These are phyloP conservation scores for Dictyostelium brefeldianum DNA, from an alignment of 78 protist species.

Conservation along the genomic window DNA sequence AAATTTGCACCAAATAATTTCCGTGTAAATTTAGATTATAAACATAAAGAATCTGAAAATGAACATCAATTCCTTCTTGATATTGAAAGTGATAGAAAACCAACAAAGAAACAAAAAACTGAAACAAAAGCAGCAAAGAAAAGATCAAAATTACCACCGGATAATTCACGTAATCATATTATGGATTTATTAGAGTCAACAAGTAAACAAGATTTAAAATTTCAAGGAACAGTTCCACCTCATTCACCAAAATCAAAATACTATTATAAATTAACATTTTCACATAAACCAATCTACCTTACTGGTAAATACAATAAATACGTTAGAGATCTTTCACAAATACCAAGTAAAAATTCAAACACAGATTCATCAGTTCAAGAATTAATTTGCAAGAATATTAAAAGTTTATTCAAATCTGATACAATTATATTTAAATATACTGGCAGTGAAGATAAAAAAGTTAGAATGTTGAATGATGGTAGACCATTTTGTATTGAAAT, in stretches of 20 bases:
- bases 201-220: constrained; percentile 15
- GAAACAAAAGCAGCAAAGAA: too few relatives aligned
- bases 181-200: not conserved
- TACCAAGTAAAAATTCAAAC: constrained; percentile 18
- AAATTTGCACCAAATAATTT: constrained; percentile 31
- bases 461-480: constrained; percentile 96
- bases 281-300: constrained; percentile 34
- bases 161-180: not conserved
- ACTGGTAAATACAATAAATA: constrained; percentile 68
- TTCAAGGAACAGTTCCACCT: constrained; percentile 51
- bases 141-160: not conserved
- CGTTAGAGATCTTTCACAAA: constrained; percentile 41
- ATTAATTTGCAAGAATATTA: constrained; percentile 3
- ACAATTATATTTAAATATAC: constrained; percentile 17
- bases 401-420: not conserved
- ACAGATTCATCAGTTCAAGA: not conserved
- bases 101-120: not conserved
- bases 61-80: constrained; percentile 20
- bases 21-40: constrained; percentile 26
- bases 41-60: constrained; percentile 36
- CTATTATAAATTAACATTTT: not conserved
- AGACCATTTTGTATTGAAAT: constrained; percentile 93
- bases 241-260: not conserved
- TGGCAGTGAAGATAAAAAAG: constrained; percentile 96
- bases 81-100: not conserved